Evolutionary conservation across 2,329 filamentous ascomycete genomes (phyloP), one percentile per base, ranked within the genome.

Genomic region (Hypoxylon sp.): DNA sequence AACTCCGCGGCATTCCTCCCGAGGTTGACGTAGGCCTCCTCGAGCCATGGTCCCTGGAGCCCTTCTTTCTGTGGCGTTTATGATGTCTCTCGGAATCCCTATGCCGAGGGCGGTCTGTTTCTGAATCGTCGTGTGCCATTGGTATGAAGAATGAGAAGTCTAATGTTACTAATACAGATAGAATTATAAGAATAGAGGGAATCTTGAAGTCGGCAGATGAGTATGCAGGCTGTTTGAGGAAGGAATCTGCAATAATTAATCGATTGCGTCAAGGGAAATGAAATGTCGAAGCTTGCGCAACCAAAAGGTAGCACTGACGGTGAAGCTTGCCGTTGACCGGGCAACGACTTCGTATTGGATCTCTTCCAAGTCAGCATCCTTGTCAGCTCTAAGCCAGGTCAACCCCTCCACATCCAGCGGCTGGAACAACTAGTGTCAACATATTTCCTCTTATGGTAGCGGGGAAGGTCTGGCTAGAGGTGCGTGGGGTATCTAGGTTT

Each of bases 41-140:
- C 14, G 79, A 66, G 48, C 73, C 72, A 60, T 73, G 75, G 3
- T 75, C 76, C 60, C 76, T 73, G 6, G 80, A 78, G 57, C 73
- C 76, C 36, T 77, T 68, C 53, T 74, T 80, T 56, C 78, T 81
- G 56, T 81, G 79, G 21, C 78, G 78, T 65, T 79, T 79, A 63
- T 77, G 71, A 25, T 71, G 73, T 45, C 69, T 60, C 23, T 75
- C 74, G 13, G 74, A 67, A 19, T 76, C 74, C 56, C 74, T 71
- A 59, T 60, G 75, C 38, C 75, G 75, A 58, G 43, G 72, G 19
- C 71, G 64, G 23, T 72, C 70, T 32, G 65, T 62, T 38, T 73
- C 74, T 49, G 65, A 63, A 34, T 74, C 74, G 28, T 76, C 74
- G 57, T 72, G 75, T 63, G 82, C 74, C 82, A 78, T 78, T 2